Evolutionary conservation across 495 filamentous ascomycete species (phyloP).

Genomic region (Glonium stellatum): DNA sequence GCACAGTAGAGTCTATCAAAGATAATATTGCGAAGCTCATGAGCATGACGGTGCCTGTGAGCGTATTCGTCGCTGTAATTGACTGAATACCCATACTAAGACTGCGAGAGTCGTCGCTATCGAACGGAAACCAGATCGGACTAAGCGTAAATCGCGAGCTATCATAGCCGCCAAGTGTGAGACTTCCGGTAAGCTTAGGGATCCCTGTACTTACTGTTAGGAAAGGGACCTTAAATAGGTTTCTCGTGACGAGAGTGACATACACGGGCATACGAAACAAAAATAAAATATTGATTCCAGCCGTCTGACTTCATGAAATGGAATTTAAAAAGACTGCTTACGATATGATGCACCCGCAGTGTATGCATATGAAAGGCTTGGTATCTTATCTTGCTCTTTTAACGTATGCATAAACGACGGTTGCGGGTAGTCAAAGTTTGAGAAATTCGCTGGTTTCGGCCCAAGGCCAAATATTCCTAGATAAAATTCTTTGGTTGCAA

Average conservation of each 20-base stretch:
- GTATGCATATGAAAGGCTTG: conserved; percentile 49
- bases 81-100: conserved; percentile 12
- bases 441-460: conserved; percentile 18
- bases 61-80: conserved; percentile 1
- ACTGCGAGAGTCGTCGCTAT: conserved; percentile 28
- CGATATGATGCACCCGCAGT: conserved; percentile 50
- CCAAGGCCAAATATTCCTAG: conserved; percentile 16
- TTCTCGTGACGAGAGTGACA: background rate
- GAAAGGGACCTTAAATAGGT: background rate
- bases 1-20: conserved; percentile 46
- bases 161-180: conserved; percentile 53
- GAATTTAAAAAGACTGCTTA: conserved; percentile 11
- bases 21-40: background rate
- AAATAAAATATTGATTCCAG: no score
- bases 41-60: background rate
- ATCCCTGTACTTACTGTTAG: conserved; percentile 27
- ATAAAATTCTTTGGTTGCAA: conserved; percentile 18
- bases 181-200: conserved; percentile 43
- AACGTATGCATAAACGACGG: conserved; percentile 10
- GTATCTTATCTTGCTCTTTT: conserved; percentile 32
- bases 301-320: no score
- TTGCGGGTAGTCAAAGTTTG: conserved; percentile 15
- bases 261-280: background rate
- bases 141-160: conserved; percentile 42
- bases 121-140: conserved; percentile 41